Evolutionary conservation across 345 rosid genomes (phyloP), one percentile per base, ranked within the genome.

Genomic region (Brassica nigra): DNA sequence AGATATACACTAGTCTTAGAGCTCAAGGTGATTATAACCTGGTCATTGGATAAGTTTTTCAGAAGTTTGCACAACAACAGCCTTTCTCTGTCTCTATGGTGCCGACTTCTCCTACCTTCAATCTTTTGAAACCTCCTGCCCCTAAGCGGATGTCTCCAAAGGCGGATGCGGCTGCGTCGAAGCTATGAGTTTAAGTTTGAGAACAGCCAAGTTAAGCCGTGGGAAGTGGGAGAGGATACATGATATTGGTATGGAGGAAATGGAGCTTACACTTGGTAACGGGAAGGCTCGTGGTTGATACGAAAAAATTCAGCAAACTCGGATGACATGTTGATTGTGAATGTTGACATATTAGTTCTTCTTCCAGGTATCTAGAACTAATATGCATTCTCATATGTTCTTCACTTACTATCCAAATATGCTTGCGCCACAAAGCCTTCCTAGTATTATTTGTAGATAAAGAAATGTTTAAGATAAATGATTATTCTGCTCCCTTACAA

Each of bases 171-270:
- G 73, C 74, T 42, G 78, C 71, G 52, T 73, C 86, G 88, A 77
- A 82, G 80, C 68, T 66, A 88, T 4, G 97, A 95, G 36, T 93
- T 93, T 62, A 95, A 93, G 74, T 95, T 95, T 57, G 89, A 86
- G 71, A 87, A 79, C 39, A 87, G 87, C n/a, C 97, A 87, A 77
- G 98, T 93, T 64, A 95, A 89, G 83, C 93, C 99, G 0, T 95
- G 99, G 99, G 98, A 95, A 85, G 99, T 23, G 99, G 72, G 99
- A 95, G 86, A 90, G 86, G 90, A 95, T 95, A 75, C 98, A 91
- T 68, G 99, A 95, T 65, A 92, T 91, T 20, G 96, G 91, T 59
- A 65, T 95, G 87, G 99, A 92, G 58, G 99, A 93, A 76, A 91
- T 95, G 7, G 99, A 95, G 87, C 98, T 95, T 84, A 91, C 97